phyloP scores from a whole-genome alignment of 1,284 basidiomycete species.

The Malassezia restricta region DNA sequence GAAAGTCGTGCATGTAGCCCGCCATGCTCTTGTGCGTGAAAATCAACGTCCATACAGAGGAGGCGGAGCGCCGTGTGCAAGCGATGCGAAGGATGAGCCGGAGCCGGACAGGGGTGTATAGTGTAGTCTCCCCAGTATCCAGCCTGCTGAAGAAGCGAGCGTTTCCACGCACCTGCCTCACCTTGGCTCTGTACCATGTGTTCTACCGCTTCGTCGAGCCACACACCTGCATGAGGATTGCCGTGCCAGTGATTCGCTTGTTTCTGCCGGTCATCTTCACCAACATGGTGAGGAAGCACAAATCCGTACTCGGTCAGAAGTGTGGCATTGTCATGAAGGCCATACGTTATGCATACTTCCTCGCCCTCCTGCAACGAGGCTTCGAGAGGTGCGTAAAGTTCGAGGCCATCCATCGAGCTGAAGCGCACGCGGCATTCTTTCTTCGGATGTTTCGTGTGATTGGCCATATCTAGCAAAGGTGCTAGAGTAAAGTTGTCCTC shows the following conservation, averaged over 20 bases:
- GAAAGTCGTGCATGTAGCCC: not conserved
- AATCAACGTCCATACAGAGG: constrained; percentile 16
- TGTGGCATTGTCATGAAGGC: constrained; percentile 30
- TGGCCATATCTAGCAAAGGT: constrained; percentile 43
- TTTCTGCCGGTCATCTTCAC: not conserved
- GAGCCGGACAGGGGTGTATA: constrained; percentile 26
- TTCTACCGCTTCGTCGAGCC: constrained; percentile 22
- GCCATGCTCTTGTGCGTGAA: not conserved
- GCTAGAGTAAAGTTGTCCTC: constrained; percentile 40
- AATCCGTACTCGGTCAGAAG: constrained; percentile 39
- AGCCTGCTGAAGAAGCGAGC: constrained; percentile 24
- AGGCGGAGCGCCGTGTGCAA: constrained; percentile 30
- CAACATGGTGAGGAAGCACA: constrained; percentile 11
- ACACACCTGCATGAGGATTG: constrained; percentile 25
- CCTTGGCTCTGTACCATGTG: constrained; percentile 15
- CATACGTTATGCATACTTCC: constrained; percentile 37
- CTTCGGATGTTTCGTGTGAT: constrained; percentile 26
- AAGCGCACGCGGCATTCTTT: constrained; percentile 29
- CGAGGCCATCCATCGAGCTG: constrained; percentile 18
- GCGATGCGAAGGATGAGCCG: constrained; percentile 38
- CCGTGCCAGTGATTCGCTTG: constrained; percentile 17
- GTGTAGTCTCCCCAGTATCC: constrained; percentile 41
- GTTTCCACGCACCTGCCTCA: constrained; percentile 19
- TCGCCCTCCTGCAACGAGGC: constrained; percentile 15
- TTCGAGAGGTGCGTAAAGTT: constrained; percentile 21